These are phyloP conservation scores for Zymoseptoria passerinii DNA, from an alignment of 2,329 filamentous ascomycete genomes.

Conservation along the genomic window DNA sequence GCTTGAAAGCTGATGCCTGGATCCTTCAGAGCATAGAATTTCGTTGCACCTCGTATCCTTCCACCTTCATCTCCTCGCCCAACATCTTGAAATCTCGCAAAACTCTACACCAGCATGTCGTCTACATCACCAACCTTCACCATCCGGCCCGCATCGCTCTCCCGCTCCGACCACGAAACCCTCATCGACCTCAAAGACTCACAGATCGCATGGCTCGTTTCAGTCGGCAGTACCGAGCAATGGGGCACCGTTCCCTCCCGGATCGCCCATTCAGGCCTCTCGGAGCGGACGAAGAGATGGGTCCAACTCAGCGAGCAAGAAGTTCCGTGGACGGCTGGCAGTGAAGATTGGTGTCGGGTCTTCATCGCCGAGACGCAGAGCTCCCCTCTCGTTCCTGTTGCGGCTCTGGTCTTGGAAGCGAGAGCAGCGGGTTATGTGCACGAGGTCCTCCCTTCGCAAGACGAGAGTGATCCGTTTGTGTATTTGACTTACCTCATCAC, in stretches of 20 bases:
- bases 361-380: constrained; percentile 8
- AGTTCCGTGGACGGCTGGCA: neutral
- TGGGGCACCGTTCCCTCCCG: constrained; percentile 11
- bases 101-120: too few relatives aligned
- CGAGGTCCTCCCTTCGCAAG: constrained; percentile 46
- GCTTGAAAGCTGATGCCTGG: neutral
- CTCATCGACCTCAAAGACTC: constrained; percentile 14
- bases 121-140: neutral
- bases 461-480: constrained; percentile 8
- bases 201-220: constrained; percentile 11
- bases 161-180: constrained; percentile 6
- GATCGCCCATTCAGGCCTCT: neutral
- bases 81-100: too few relatives aligned
- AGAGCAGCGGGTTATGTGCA: constrained; percentile 19
- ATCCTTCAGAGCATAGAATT: neutral
- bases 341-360: constrained; percentile 8
- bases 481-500: constrained; percentile 14
- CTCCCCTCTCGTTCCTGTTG: constrained; percentile 5
- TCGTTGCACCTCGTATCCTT: neutral
- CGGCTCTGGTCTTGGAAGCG: constrained; percentile 7
- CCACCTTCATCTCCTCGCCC: too few relatives aligned
- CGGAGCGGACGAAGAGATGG: constrained; percentile 3
- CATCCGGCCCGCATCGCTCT: constrained; percentile 11
- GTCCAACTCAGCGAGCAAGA: constrained; percentile 6
- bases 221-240: constrained; percentile 12